A percentile compares a stretch with the other conserved stretches of the same genome.
These are phyloP conservation scores for Tetrahymena malaccensis DNA, from an alignment of 73 alveolate genomes.

Conservation along the genomic window DNA sequence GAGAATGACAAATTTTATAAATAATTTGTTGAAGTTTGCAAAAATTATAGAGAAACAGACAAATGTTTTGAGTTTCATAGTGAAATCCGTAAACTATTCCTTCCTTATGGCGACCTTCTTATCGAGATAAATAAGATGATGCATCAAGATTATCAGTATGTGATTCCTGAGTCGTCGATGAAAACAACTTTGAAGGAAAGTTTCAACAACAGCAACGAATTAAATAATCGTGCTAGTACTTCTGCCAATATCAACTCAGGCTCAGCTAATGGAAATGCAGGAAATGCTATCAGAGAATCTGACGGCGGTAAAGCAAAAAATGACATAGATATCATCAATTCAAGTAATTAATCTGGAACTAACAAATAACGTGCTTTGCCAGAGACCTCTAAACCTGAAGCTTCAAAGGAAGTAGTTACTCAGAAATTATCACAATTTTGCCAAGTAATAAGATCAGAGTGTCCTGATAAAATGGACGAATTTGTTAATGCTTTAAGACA, in stretches of 20 bases:
- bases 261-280: not conserved
- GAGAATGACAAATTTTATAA: not conserved
- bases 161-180: not conserved
- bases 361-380: not conserved
- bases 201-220: not conserved
- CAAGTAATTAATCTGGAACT: not conserved
- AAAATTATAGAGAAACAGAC: not conserved
- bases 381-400: not conserved
- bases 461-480: not conserved
- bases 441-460: not conserved
- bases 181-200: not conserved
- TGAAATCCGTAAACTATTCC: not conserved
- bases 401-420: not conserved
- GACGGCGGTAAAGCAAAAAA: not conserved
- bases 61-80: not conserved
- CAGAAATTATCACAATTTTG: not conserved
- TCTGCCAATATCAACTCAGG: not conserved
- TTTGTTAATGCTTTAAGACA: not conserved
- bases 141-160: not conserved
- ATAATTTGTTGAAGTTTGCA: not conserved
- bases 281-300: not conserved
- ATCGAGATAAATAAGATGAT: not conserved
- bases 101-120: not conserved
- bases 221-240: not conserved
- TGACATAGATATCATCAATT: not conserved